Base-by-base conservation (phyloP, 257 asterid genomes). In the Anisodus tanguticus region DNA sequence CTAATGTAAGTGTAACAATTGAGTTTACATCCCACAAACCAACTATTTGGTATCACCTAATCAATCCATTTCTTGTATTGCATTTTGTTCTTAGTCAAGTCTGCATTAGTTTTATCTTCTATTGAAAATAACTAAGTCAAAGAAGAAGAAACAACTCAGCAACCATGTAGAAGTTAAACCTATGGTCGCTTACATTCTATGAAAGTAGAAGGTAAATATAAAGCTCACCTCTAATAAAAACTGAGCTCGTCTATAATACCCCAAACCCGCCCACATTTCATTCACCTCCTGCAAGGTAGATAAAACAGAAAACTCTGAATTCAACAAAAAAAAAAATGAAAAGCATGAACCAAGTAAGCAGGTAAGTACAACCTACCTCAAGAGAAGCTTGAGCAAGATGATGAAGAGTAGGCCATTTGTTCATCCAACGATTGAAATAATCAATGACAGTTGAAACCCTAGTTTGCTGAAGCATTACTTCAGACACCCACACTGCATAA, bases 181-280 rank as follows among this genome's bases (percentile, higher is more conserved):
- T 11, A 54, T 10, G 59, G 5, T 54, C 4, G 59, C 17, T 11
- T 54, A 54, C 59, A 54, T 54, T 22, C 26, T 11, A 4, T 10
- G 59, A 12, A 54, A 13, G 59, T 54, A 54, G 59, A 54, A 54
- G 37, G 4, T 8, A 60, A 80, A 26, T n/a, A 83, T 13, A 81
- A 82, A 49, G 58, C 89, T 83, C 37, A 93, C 98, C 98, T 94
- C 97, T 15, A 96, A 97, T 88, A 94, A 88, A 87, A 91, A 94
- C 69, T 97, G 92, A 59, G 93, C 98, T 45, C 98, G 90, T 84
- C 98, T 88, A 83, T 96, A 96, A 88, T 94, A 94, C 66, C 98
- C 98, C 93, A 96, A 89, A 54, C 99, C 98, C 4, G 99, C 98
- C 98, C 98, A 96, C 95, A 93, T 90, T 87, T 94, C 98, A 87